Evolutionary conservation across 2,329 filamentous ascomycete genomes (phyloP), one percentile per base, ranked within the genome.

Genomic region (Aspergillus spinulosporus): DNA sequence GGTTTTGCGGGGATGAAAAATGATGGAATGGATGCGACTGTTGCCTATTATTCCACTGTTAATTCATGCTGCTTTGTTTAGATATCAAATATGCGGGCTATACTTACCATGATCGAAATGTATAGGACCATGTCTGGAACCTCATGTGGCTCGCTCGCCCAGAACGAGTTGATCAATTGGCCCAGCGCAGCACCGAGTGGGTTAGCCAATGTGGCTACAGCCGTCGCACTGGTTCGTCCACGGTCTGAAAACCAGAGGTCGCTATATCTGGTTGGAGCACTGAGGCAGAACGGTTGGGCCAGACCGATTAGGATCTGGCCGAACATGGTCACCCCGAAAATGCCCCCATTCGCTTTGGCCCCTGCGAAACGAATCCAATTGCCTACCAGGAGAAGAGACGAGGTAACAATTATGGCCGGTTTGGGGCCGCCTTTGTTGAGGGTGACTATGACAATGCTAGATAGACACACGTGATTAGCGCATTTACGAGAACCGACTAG

Each of bases 321-420:
- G 64, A 95, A 87, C 88, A 97, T 90, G 59, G 91, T 87, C 44
- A 89, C 81, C 42, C 86, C 86, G 68, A 89, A 95, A 63, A 79
- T 81, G 49, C 88, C 89, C 26, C 84, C 76, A 64, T 73, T 75
- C 43, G 76, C 78, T 58, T 66, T 79, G 58, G 78, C 86, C 54
- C 90, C 90, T 2, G 83, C 90, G 77, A 90, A 96, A 52, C 92
- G 88, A 63, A 97, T 82, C 92, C 94, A 97, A 75, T 96, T 97
- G 0, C 94, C 94, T 1, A 87, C 65, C 4, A 97, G 81, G 15
- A 93, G 80, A 36, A 97, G 82, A 0, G 84, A 76, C 11, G 90
- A 88, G 1, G 92, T 82, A 26, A 80, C 80, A 57, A 95, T 79
- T 68, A 97, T 90, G 52, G 91, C 87, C 32, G 82, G 79, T 72